Evolutionary conservation across 768 basidiomycete species (phyloP), one percentile per base, ranked within the genome.

Genomic region (Kwoniella sp.): DNA sequence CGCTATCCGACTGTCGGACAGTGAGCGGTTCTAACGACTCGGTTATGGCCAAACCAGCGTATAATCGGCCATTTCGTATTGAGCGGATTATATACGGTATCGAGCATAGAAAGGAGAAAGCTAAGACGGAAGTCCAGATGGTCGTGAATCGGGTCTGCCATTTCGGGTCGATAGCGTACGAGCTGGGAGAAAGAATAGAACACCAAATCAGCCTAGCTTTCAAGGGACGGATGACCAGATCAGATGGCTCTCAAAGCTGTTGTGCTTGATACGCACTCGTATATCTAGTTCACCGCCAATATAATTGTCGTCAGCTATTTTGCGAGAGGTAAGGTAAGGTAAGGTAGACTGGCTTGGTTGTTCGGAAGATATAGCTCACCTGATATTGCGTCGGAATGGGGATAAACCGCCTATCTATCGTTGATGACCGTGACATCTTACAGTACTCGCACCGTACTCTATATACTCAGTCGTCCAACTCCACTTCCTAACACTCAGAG

Each of bases 141-240:
- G 68, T 70, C 9, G 74, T 76, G 60, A 71, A 76, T 64, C 61
- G 70, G 36, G 59, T 68, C 37, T 76, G 72, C 70, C 70, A 76
- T 56, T 65, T 9, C 15, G 74, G 74, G 47, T 73, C 74, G 7
- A 70, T 55, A 9, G 58, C 54, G 47, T 76, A 76, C 19, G 74
- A 76, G 63, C 70, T 73, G 65, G 2, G 46, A 55, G 15, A 10
- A 33, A 2, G 33, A 33, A 17, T 25, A 15, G 25, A 59, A 36
- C 21, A 27, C 1, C 2, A 8, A 33, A 7, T 33, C 52, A 53
- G 52, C 10, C 8, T 33, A n/a, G n/a, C n/a, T n/a, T n/a, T n/a
- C n/a, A n/a, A n/a, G n/a, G n/a, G n/a, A n/a, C n/a, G n/a, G n/a
- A n/a, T n/a, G n/a, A n/a, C n/a, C n/a, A n/a, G n/a, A n/a, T n/a